Evolutionary conservation across 441 rosid species (phyloP), one percentile per base, ranked within the genome.

Genomic region (Eruca vesicaria): DNA sequence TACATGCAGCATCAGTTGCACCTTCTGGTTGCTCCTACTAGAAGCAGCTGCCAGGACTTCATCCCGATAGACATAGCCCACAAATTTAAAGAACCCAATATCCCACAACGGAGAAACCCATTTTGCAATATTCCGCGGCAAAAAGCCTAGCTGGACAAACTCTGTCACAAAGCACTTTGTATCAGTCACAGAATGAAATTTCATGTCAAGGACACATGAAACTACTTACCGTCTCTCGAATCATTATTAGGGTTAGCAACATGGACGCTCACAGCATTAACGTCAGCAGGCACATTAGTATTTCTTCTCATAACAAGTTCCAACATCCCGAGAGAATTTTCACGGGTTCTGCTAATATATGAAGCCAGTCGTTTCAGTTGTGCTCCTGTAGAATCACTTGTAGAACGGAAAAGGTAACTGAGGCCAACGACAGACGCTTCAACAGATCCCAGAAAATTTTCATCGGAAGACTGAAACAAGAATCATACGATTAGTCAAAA

Each of bases 81-180:
- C 87, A 82, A 92, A 95, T 67, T 67, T 84, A 57, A 92, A 86
- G 82, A 88, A 84, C 58, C 96, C 91, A 62, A 73, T 70, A 65
- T 92, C 97, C 98, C 97, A 92, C 86, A 92, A 79, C 4, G 98
- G 99, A 71, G 99, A 92, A 76, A 90, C 89, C 99, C 97, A 92
- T 79, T 88, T 92, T 63, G 92, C 97, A 55, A 89, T 81, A 80
- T 77, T 67, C 81, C 90, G 84, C 21, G 97, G 96, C 57, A 95
- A 83, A 86, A 95, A 95, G 71, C 99, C 99, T 78, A 92, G 83
- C 69, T 90, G 97, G 33, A 90, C 56, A 68, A 82, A 84, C 72
- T 92, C 98, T 94, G 70, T 58, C 74, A 73, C 79, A 68, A 80
- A 71, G 71, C 9, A 78, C 63, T 62, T 67, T 59, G 28, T 11